Percentiles rank a stretch among this genome's conserved stretches.
phyloP scores from a whole-genome alignment of 2,329 filamentous ascomycete genomes.

The Plectosphaerella cucumerina region DNA sequence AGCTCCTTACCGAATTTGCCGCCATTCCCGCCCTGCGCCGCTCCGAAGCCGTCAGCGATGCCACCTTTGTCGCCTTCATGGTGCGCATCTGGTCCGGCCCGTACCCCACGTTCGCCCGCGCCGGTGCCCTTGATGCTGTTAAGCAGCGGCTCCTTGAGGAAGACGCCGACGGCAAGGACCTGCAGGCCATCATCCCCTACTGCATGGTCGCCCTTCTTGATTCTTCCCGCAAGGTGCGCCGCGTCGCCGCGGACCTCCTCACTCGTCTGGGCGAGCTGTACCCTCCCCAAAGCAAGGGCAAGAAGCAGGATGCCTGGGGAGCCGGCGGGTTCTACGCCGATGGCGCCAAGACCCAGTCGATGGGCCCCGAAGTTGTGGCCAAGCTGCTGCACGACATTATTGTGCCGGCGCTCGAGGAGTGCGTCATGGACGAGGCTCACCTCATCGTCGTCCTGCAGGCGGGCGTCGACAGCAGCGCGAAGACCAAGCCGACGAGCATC shows the following conservation, averaged over 20 bases:
- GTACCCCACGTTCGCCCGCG: conserved; percentile 64
- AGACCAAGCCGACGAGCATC: conserved; percentile 41
- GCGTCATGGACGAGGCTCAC: conserved; percentile 71
- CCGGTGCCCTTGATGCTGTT: conserved; percentile 63
- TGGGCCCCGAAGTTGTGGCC: conserved; percentile 52
- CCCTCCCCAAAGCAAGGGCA: conserved; percentile 29
- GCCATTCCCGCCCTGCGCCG: conserved; percentile 50
- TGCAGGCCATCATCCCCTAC: conserved; percentile 83
- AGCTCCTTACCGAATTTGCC: conserved; percentile 47
- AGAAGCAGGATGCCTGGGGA: conserved; percentile 52
- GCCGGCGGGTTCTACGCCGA: conserved; percentile 62
- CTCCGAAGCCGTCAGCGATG: conserved; percentile 50
- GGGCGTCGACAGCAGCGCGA: conserved; percentile 48
- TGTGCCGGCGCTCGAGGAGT: conserved; percentile 79
- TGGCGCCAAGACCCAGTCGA: conserved; percentile 47
- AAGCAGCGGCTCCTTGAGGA: conserved; percentile 51
- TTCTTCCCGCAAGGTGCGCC: conserved; percentile 69
- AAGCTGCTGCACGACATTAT: conserved; percentile 64
- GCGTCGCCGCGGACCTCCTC: conserved; percentile 67
- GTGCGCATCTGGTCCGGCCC: conserved; percentile 69
- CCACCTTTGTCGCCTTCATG: conserved; percentile 73
- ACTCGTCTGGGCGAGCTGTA: conserved; percentile 50
- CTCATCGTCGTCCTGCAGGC: conserved; percentile 60
- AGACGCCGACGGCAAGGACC: conserved; percentile 51
- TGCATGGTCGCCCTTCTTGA: conserved; percentile 71